Evolutionary conservation across 345 rosid genomes (phyloP).

Genomic region (Gossypium sturtianum): DNA sequence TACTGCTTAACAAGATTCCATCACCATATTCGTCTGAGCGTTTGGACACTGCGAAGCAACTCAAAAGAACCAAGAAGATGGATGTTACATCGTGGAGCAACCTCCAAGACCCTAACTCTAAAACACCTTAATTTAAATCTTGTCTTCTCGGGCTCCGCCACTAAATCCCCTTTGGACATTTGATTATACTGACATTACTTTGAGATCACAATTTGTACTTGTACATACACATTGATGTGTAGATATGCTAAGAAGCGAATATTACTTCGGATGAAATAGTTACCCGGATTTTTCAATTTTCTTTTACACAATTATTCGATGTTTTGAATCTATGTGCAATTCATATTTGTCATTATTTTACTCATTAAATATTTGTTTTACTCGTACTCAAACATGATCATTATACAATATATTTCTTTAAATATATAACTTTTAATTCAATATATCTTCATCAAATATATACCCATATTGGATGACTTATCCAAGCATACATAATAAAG

Average conservation of each 20-base stretch:
- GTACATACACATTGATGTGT: constrained; percentile 1
- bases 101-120: constrained; percentile 33
- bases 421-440: too few species aligned
- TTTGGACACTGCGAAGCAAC: constrained; percentile 49
- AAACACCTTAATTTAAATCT: constrained; percentile 8
- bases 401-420: too few species aligned
- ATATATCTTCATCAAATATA: too few species aligned
- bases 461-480: too few species aligned
- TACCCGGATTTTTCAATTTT: too few species aligned
- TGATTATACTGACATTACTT: not conserved
- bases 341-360: too few species aligned
- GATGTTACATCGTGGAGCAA: constrained; percentile 38
- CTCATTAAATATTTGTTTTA: too few species aligned
- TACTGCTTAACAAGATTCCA: constrained; percentile 42
- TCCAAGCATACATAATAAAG: too few species aligned
- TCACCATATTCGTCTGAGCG: constrained; percentile 55
- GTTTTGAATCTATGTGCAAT: too few species aligned
- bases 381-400: too few species aligned
- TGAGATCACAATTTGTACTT: not conserved
- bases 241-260: not conserved
- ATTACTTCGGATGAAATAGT: not conserved
- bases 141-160: not conserved
- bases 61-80: constrained; percentile 50
- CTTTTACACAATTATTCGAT: too few species aligned
- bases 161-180: not conserved